Evolutionary conservation across 2,329 filamentous ascomycete genomes (phyloP).

Genomic region (Xenosphaeropsis pyriputrescens): DNA sequence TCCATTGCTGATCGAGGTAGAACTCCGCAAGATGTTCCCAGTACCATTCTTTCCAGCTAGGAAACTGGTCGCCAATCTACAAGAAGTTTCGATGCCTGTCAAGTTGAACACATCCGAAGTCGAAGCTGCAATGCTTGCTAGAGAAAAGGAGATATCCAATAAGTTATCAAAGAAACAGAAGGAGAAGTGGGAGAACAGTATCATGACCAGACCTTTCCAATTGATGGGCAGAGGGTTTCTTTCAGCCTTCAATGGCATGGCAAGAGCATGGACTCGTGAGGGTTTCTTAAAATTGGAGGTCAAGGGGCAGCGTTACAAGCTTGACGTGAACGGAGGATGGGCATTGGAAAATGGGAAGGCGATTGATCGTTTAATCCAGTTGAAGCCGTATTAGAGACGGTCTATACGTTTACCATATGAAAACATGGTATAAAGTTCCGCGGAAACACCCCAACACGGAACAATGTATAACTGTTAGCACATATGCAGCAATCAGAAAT

Average conservation of each 20-base stretch:
- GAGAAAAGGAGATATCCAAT: constrained; percentile 17
- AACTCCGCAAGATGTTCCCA: constrained; percentile 16
- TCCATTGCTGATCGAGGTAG: constrained; percentile 35
- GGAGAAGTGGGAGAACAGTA: constrained; percentile 37
- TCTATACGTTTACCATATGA: too few species aligned
- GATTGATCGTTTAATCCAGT: constrained; percentile 36
- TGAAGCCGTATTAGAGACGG: constrained; percentile 1
- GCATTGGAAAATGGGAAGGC: constrained; percentile 42
- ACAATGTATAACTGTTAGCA: too few species aligned
- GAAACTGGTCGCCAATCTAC: constrained; percentile 9
- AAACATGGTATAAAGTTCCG: too few species aligned
- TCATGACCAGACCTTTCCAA: constrained; percentile 42
- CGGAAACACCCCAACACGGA: too few species aligned
- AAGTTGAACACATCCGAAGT: constrained; percentile 16
- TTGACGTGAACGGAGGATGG: constrained; percentile 42
- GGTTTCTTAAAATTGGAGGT: constrained; percentile 37
- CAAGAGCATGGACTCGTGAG: constrained; percentile 36
- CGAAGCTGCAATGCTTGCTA: constrained; percentile 21
- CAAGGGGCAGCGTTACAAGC: constrained; percentile 34
- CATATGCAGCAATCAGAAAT: too few species aligned
- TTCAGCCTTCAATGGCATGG: constrained; percentile 28
- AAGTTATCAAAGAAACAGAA: constrained; percentile 7
- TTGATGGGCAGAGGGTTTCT: constrained; percentile 27
- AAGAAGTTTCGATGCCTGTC: constrained; percentile 7
- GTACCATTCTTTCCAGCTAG: constrained; percentile 13